Percentiles rank a stretch among this genome's conserved stretches.
phyloP scores from a whole-genome alignment of 148 eudicot genomes.

The Camellia lanceoleosa region DNA sequence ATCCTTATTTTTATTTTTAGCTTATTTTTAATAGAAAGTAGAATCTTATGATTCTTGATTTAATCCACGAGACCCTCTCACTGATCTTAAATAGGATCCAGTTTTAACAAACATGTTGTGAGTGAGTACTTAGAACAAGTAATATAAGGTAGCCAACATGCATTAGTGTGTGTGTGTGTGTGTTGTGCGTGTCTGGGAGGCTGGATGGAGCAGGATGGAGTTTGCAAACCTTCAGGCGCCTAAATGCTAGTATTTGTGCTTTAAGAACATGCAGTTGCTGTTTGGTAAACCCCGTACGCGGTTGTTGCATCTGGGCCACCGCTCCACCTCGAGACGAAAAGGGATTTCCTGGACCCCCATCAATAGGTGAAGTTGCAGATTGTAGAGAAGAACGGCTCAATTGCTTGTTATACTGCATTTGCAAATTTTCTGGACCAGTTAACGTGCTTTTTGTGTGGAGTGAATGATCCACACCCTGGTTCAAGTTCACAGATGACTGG shows the following conservation, averaged over 20 bases:
- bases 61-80: too few relatives aligned
- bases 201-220: background rate
- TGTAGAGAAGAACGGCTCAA: constrained; percentile 59
- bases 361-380: constrained; percentile 46
- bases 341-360: constrained; percentile 41
- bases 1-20: too few relatives aligned
- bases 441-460: constrained; percentile 39
- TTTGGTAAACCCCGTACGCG: constrained; percentile 64
- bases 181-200: background rate
- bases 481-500: constrained; percentile 59
- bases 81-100: too few relatives aligned
- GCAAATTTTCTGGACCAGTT: constrained; percentile 52
- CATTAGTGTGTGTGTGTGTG: background rate
- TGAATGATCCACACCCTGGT: constrained; percentile 66
- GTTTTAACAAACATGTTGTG: too few relatives aligned
- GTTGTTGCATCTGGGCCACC: constrained; percentile 38
- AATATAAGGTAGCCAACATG: background rate
- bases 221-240: constrained; percentile 75
- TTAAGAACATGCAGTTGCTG: constrained; percentile 91
- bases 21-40: too few relatives aligned
- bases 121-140: background rate
- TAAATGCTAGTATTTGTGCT: constrained; percentile 94
- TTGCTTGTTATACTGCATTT: constrained; percentile 60
- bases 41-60: too few relatives aligned
- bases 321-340: constrained; percentile 51